These are phyloP conservation scores for Neonothopanus nambi DNA, from an alignment of 1,284 basidiomycete species.

Conservation along the genomic window DNA sequence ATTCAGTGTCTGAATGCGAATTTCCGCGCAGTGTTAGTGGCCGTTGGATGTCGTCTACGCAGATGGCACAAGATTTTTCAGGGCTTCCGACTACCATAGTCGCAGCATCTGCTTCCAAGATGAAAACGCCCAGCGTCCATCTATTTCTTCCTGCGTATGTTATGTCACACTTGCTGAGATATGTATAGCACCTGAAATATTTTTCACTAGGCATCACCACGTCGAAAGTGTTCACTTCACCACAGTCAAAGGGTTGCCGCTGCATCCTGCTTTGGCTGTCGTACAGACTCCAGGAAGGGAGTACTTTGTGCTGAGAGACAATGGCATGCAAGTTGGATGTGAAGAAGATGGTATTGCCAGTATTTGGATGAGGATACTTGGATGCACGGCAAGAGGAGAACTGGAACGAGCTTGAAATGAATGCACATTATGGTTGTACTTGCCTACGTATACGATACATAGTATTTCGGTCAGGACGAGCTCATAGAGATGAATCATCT, in stretches of 20 bases:
- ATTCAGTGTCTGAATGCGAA: neutral
- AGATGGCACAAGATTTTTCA: constrained; percentile 67
- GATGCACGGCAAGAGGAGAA: constrained; percentile 40
- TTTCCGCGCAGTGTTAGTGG: constrained; percentile 56
- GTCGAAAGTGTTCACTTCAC: constrained; percentile 74
- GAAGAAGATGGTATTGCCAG: constrained; percentile 68
- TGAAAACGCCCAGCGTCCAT: constrained; percentile 37
- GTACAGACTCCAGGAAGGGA: constrained; percentile 67
- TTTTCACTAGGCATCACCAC: constrained; percentile 65
- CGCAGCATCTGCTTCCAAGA: constrained; percentile 10
- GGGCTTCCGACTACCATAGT: constrained; percentile 37
- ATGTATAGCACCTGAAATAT: neutral
- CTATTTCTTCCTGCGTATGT: constrained; percentile 65
- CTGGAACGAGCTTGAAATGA: constrained; percentile 12
- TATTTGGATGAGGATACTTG: constrained; percentile 62
- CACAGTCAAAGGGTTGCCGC: constrained; percentile 32
- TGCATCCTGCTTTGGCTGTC: constrained; percentile 65
- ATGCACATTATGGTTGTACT: no score
- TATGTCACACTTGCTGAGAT: neutral
- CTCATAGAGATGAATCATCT: no score
- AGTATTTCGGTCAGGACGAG: no score
- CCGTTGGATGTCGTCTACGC: constrained; percentile 56
- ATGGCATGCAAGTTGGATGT: constrained; percentile 73
- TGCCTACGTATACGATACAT: no score
- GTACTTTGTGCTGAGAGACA: constrained; percentile 68